phyloP scores from a whole-genome alignment of 805 yeast species.

The Cyberlindnera lachancei region DNA sequence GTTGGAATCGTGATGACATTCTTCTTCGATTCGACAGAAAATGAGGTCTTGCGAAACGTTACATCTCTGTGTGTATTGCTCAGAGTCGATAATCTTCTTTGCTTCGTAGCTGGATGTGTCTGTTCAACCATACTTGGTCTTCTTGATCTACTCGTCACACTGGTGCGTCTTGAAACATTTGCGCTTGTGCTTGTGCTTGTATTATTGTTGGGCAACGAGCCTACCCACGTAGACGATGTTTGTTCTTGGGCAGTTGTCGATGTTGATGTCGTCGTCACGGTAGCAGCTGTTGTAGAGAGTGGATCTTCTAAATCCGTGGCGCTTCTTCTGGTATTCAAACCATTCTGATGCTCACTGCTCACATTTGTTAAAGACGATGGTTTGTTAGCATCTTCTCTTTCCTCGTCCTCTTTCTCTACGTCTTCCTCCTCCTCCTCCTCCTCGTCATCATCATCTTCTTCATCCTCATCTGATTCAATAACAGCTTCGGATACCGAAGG shows the following conservation, averaged over 20 bases:
- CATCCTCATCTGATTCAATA: slow-evolving; percentile 6
- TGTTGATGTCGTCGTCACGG: no score
- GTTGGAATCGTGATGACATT: slow-evolving; percentile 26
- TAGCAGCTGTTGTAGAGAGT: neutral
- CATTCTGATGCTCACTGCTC: no score
- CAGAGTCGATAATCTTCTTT: slow-evolving; percentile 35
- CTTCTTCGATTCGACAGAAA: slow-evolving; percentile 6
- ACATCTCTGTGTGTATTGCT: slow-evolving; percentile 25
- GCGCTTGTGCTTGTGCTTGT: no score
- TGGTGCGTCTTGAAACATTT: no score
- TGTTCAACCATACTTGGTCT: slow-evolving; percentile 12
- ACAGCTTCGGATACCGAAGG: slow-evolving; percentile 4
- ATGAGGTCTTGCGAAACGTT: slow-evolving; percentile 23
- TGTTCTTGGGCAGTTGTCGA: no score
- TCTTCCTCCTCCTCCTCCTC: slow-evolving; percentile 6
- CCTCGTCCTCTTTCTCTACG: neutral
- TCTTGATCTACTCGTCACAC: slow-evolving; percentile 10
- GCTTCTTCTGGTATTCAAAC: no score
- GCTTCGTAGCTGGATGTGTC: slow-evolving; percentile 15
- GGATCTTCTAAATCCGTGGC: neutral
- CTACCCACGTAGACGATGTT: no score
- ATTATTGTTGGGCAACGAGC: no score
- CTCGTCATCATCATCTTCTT: slow-evolving; percentile 11
- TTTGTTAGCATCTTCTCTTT: neutral
- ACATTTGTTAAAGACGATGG: no score